phyloP scores from a whole-genome alignment of 345 rosid species.

The Nasturtium officinale region DNA sequence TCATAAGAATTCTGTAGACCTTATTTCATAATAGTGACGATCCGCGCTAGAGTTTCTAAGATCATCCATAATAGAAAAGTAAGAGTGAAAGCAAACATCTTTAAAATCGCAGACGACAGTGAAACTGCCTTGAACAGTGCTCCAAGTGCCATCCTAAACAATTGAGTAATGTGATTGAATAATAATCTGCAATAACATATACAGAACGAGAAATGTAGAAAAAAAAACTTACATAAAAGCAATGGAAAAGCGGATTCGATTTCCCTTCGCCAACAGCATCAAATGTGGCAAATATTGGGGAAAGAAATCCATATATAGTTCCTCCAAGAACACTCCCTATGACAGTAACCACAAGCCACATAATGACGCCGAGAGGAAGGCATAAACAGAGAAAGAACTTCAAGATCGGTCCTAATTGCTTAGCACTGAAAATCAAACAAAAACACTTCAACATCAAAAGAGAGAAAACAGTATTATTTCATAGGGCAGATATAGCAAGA shows the following conservation, averaged over 20 bases:
- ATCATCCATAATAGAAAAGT: constrained; percentile 74
- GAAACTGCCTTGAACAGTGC: constrained; percentile 60
- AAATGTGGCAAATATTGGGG: constrained; percentile 91
- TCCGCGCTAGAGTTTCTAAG: constrained; percentile 52
- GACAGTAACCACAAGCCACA: constrained; percentile 66
- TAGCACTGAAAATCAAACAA: constrained; percentile 61
- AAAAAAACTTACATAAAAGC: constrained; percentile 66
- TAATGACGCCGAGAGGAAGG: constrained; percentile 56
- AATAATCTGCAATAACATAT: neutral
- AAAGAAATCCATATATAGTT: constrained; percentile 67
- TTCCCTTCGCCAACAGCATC: constrained; percentile 95
- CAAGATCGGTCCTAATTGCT: constrained; percentile 70
- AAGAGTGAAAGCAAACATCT: constrained; percentile 81
- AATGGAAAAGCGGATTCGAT: constrained; percentile 57
- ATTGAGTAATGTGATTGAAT: neutral
- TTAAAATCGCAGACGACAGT: constrained; percentile 70
- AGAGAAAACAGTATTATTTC: neutral
- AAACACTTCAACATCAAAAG: constrained; percentile 9
- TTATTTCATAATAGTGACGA: constrained; percentile 77
- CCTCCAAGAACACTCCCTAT: constrained; percentile 73
- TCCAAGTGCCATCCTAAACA: constrained; percentile 88
- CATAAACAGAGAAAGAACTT: constrained; percentile 72
- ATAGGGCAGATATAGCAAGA: constrained; percentile 16
- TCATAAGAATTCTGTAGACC: constrained; percentile 48
- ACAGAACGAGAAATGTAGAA: neutral